Percentiles rank a stretch among this genome's conserved stretches.
Evolutionary conservation across 2,329 filamentous ascomycete species (phyloP).

Genomic region (Chrysoporthe deuterocubensis): DNA sequence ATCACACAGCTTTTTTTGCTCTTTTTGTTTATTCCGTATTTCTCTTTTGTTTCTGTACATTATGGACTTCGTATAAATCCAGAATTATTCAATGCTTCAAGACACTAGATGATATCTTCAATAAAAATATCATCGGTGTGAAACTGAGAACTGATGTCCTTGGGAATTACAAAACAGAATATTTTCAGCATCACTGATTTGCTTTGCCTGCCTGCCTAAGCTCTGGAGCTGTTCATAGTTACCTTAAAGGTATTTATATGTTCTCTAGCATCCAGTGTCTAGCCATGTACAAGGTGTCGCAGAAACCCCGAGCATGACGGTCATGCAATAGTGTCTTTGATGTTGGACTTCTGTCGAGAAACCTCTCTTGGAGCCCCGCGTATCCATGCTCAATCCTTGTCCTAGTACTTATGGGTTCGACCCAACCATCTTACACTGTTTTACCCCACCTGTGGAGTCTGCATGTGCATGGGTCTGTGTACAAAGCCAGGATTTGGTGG

Average conservation of each 20-base stretch:
- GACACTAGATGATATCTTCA: background rate
- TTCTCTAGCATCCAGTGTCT: background rate
- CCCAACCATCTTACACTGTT: constrained; percentile 16
- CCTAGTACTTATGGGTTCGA: background rate
- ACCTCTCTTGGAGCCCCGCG: background rate
- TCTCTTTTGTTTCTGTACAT: background rate
- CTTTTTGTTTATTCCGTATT: background rate
- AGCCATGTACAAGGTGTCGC: background rate
- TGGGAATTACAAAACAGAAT: too few species aligned
- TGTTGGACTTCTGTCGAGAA: background rate
- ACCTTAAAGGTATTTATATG: too few species aligned
- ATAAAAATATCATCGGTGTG: background rate
- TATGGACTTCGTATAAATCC: background rate
- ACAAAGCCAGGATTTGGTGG: background rate
- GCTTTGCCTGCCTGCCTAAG: background rate
- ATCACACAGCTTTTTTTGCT: constrained; percentile 6
- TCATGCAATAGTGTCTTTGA: background rate
- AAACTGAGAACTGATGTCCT: too few species aligned
- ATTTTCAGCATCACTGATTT: background rate
- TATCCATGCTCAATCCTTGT: background rate
- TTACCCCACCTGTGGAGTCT: constrained; percentile 3
- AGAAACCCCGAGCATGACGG: background rate
- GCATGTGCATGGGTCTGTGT: background rate
- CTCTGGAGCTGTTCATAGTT: background rate
- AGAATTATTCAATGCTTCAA: background rate